Percentiles rank a stretch among this genome's conserved stretches.
Evolutionary conservation across 805 yeast genomes (phyloP).

Genomic region (Metschnikowia kunwiensis): DNA sequence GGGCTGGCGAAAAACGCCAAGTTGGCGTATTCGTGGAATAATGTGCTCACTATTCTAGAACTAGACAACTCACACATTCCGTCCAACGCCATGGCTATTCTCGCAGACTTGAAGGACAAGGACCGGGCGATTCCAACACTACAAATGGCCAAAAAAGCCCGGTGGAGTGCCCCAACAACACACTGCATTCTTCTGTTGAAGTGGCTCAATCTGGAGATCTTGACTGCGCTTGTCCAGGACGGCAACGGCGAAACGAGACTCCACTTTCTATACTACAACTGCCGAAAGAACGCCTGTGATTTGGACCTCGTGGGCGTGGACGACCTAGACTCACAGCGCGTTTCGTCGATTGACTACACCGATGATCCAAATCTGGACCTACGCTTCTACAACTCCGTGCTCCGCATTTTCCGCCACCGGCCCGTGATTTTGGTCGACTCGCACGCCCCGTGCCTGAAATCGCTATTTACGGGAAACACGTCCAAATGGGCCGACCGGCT

Average conservation of each 20-base stretch:
- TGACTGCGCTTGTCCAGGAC: conserved; percentile 24
- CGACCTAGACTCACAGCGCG: conserved; percentile 11
- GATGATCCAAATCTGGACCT: conserved; percentile 24
- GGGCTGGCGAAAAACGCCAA: conserved; percentile 29
- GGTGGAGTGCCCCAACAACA: conserved; percentile 20
- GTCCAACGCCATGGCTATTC: conserved; percentile 21
- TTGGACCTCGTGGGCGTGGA: conserved; percentile 12
- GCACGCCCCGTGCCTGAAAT: conserved; percentile 15
- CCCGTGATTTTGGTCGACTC: conserved; percentile 20
- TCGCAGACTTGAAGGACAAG: conserved; percentile 35
- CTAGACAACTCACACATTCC: conserved; percentile 39
- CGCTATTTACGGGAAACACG: conserved; percentile 55
- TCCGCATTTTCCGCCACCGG: conserved; percentile 25
- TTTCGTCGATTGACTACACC: conserved; percentile 45
- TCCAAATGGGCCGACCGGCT: conserved; percentile 71
- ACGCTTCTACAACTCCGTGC: conserved; percentile 18
- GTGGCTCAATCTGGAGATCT: conserved; percentile 45
- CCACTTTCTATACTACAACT: conserved; percentile 9
- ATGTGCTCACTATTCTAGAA: conserved; percentile 54
- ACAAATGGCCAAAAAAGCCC: conserved; percentile 23
- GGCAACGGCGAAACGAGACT: conserved; percentile 5
- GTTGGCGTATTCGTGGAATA: conserved; percentile 70
- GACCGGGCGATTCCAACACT: conserved; percentile 33
- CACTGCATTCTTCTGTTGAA: conserved; percentile 45
- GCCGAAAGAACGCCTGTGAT: not conserved